Evolutionary conservation across 2,329 filamentous ascomycete species (phyloP), one percentile per base, ranked within the genome.

Genomic region (Pseudopyrenochaeta lycopersici): DNA sequence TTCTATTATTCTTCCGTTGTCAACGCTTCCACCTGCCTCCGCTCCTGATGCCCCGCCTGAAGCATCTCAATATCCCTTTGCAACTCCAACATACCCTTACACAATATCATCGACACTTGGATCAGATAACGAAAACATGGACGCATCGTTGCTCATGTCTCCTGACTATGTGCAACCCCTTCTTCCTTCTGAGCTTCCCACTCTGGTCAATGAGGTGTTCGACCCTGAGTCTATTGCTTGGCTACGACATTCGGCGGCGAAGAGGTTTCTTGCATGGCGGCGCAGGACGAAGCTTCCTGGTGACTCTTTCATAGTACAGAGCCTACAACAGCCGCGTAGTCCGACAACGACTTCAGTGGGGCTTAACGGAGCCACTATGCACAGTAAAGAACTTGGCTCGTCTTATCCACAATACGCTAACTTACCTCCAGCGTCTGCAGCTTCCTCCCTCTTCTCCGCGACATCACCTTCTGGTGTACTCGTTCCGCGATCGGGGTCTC

Each of bases 91-190:
- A 10, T 66, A 78, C 79, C 53, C 86, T 88, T 96, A 91, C 69
- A 87, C 91, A 0, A 83, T 97, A 17, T 97, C 94, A 1, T 95
- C 90, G 17, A 85, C 85, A 11, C 81, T 85, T 20, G 85, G 84
- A 1, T 84, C 85, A 18, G 92, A 97, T 66, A 79, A 87, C 55
- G 91, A 97, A 33, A 87, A 84, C 38, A 96, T 98, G 88, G 94
- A 98, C 72, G 94, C 93, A 15, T 97, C 92, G 67, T 81, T 96
- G 0, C 83, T 98, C 15, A 98, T 98, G 94, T 92, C 88, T 50
- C 89, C 93, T 1, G 90, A 95, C 66, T 98, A 97, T 70, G 81
- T 95, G 12, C 89, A 91, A 56, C 94, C 94, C 1, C 81, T 97
- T 4, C 77, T 90, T 2, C 77, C 85, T 0, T 95, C 92, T 7